Base-by-base conservation (phyloP, 306 rosid genomes). In the Cotoneaster glaucophyllus region DNA sequence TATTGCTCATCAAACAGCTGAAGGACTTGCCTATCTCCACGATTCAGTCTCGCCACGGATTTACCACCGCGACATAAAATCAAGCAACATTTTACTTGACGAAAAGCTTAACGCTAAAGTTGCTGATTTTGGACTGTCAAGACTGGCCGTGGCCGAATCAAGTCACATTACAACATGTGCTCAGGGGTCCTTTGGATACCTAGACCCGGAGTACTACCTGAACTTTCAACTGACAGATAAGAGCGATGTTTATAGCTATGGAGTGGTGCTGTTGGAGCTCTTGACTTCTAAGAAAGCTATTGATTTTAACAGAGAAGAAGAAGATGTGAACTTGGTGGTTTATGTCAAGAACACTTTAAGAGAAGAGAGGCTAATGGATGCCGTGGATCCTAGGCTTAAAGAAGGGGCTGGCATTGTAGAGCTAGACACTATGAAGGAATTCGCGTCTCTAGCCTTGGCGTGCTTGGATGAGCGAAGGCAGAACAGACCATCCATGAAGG, bases 401-500 rank as follows among this genome's bases (percentile, higher is more conserved):
- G 90, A 85, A 3, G 85, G 82, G 65, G 83, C 81, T 22, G 70
- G 70, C 34, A 74, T 78, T 43, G 11, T 84, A 15, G 90, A 82
- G 66, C 13, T 77, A 77, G 87, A 85, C 71, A 87, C 94, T 2
- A 82, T 87, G 82, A 79, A 80, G 67, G 82, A 82, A 3, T 22
- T 89, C 44, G 91, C 88, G 11, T 74, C 64, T 52, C 83, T 87
- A 57, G 94, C 90, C 0, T 78, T 70, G 39, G 45, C 86, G 1
- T 87, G 94, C 69, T 74, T 87, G 84, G 87, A 77, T 31, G 91
- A 85, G 7, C 79, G 84, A 67, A 82, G 90, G 73, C 86, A 87
- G 8, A 87, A 78, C 37, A 59, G 90, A 29, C 94, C 91, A n/a
- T 50, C 91, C 1, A 87, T 87, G 94, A 89, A 89, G 75, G 84